Conservation (phyloP, 1,284 basidiomycete genomes). For the Agroathelia rolfsii region DNA sequence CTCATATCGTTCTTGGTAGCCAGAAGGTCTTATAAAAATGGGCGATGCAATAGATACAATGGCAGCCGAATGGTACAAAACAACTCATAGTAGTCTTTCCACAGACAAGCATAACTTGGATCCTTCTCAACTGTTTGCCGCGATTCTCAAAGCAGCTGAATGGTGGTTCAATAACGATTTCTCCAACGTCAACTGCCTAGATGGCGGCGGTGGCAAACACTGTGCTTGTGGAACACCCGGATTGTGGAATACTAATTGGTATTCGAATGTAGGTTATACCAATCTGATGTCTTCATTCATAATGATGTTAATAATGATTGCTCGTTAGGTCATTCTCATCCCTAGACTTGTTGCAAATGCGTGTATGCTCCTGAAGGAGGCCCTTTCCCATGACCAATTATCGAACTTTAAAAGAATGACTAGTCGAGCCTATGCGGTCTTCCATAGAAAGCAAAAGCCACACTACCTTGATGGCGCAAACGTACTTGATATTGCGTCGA, state of each 20-base stretch:
- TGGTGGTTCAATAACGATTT: constrained; percentile 61
- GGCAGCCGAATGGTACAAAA: constrained; percentile 47
- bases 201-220: constrained; percentile 33
- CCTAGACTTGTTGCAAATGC: constrained; percentile 44
- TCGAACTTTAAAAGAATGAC: constrained; percentile 42
- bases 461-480: constrained; percentile 50
- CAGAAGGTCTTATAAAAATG: too few species aligned
- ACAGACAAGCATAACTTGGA: constrained; percentile 31
- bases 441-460: too few species aligned
- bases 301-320: constrained; percentile 2
- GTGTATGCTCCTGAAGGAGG: constrained; percentile 44
- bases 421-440: constrained; percentile 39
- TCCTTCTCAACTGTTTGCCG: constrained; percentile 25
- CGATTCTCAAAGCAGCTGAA: constrained; percentile 42
- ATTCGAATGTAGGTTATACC: constrained; percentile 36
- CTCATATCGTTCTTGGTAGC: too few species aligned
- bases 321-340: constrained; percentile 43
- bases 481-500: constrained; percentile 44
- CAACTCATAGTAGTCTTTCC: constrained; percentile 37
- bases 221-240: constrained; percentile 51
- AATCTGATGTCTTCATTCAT: constrained; percentile 1
- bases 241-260: constrained; percentile 65
- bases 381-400: constrained; percentile 31
- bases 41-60: constrained; percentile 28
- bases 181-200: constrained; percentile 39